phyloP scores from a whole-genome alignment of 345 rosid species.

The Rhodamnia argentea region DNA sequence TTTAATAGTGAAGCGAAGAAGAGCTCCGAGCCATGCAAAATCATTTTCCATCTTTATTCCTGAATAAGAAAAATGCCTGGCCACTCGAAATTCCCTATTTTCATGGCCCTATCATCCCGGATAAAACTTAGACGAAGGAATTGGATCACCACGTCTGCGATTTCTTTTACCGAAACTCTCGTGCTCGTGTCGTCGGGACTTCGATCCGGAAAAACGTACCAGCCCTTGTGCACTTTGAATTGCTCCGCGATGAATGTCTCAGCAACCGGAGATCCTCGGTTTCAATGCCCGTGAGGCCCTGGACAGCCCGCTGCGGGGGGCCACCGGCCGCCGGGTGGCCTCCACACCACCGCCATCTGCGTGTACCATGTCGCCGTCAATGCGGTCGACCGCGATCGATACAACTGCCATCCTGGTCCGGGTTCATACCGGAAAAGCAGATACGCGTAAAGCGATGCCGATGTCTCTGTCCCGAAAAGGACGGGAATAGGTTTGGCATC shows the following conservation, averaged over 20 bases:
- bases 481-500: not conserved
- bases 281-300: not conserved
- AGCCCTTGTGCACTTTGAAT: not conserved
- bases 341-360: not conserved
- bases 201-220: not conserved
- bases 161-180: not conserved
- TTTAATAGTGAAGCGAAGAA: not conserved
- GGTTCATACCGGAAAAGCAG: not conserved
- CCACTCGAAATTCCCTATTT: not conserved
- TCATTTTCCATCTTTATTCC: not conserved
- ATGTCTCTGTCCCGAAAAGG: not conserved
- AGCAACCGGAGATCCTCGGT: not conserved
- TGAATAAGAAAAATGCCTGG: not conserved
- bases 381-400: not conserved
- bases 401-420: not conserved
- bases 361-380: not conserved
- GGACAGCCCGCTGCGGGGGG: not conserved
- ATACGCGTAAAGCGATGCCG: not conserved
- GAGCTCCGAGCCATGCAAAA: not conserved
- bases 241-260: not conserved
- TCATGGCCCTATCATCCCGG: not conserved
- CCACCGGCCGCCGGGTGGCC: not conserved
- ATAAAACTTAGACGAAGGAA: not conserved
- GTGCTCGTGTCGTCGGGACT: not conserved
- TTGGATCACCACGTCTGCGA: not conserved